Base-by-base conservation (phyloP, 129 eudicot genomes). In the Pittosporum tobira region DNA sequence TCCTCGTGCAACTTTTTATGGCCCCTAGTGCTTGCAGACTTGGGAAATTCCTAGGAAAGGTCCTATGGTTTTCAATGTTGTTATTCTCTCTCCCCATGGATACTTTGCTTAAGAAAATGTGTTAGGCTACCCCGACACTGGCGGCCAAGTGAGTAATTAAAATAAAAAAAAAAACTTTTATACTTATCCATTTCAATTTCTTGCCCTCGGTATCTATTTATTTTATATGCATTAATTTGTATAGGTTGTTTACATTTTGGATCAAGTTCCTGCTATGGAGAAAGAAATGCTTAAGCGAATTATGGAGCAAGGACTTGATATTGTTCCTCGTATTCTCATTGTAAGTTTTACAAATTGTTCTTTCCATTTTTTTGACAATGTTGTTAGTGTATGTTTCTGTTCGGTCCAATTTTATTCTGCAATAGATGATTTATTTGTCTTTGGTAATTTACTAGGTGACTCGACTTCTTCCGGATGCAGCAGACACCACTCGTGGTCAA, bases 81-180 rank as follows among this genome's bases (percentile, higher is more conserved):
- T 81, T 71, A 93, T 93, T 63, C 70, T 93, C 54, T 93, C 99
- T 4, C 28, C 71, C 48, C 99, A 93, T 71, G 99, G 99, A 38
- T 93, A 84, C 79, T 93, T 93, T 66, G 96, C 94, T 51, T 96
- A 93, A 71, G 94, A 94, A 61, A 87, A 93, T 81, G 99, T 93
- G 36, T 67, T 93, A 51, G 99, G 99, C 61, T 77, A 87, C 84
- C 99, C 99, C 0, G 99, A 93, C 63, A 87, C 99, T 28, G 96
- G 96, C 57, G 96, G 99, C 43, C 96, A 93, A 96, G 99, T n/a
- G n/a, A n/a, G n/a, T n/a, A n/a, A n/a, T n/a, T n/a, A n/a, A n/a
- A n/a, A n/a, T n/a, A n/a, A n/a, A n/a, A n/a, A n/a, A n/a, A n/a
- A n/a, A n/a, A n/a, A n/a, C n/a, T n/a, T n/a, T n/a, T n/a, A n/a